A percentile compares a stretch with the other conserved stretches of the same genome.
These are phyloP conservation scores for Neonectria faginata DNA, from an alignment of 2,329 filamentous ascomycete genomes.

Conservation along the genomic window DNA sequence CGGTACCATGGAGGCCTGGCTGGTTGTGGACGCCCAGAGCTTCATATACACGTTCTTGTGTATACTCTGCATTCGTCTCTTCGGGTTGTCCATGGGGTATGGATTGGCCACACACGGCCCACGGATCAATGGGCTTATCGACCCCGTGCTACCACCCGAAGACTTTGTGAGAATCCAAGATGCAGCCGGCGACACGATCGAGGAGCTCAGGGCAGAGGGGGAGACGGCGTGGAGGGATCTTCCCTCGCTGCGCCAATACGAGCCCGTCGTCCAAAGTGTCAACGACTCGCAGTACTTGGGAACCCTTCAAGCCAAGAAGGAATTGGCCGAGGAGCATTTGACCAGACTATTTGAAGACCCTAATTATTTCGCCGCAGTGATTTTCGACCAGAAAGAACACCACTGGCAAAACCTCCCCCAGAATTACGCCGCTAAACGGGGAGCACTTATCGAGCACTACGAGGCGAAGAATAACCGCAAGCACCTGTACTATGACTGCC, in stretches of 20 bases:
- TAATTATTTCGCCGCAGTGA: constrained; percentile 30
- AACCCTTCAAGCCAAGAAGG: constrained; percentile 19
- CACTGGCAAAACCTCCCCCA: constrained; percentile 37
- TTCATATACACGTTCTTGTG: constrained; percentile 34
- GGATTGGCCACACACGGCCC: neutral
- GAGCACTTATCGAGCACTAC: constrained; percentile 24
- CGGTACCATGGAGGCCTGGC: constrained; percentile 33
- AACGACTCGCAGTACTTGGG: constrained; percentile 12
- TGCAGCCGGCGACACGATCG: neutral
- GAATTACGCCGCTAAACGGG: constrained; percentile 8
- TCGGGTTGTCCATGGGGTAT: neutral
- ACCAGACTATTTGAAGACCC: constrained; percentile 36
- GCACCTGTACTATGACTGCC: constrained; percentile 32
- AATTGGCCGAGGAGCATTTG: constrained; percentile 31
- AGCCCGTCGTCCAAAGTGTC: neutral
- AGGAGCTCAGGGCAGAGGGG: neutral
- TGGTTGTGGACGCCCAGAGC: constrained; percentile 34
- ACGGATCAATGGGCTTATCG: no score
- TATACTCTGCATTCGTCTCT: constrained; percentile 27
- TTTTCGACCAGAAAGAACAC: constrained; percentile 39
- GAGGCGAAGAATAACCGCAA: neutral
- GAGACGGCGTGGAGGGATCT: constrained; percentile 28
- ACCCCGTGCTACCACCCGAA: no score
- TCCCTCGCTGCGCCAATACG: constrained; percentile 31
- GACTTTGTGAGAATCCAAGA: neutral